Evolutionary conservation across 2,329 filamentous ascomycete genomes (phyloP), one percentile per base, ranked within the genome.

Genomic region (Colletotrichum phormii): DNA sequence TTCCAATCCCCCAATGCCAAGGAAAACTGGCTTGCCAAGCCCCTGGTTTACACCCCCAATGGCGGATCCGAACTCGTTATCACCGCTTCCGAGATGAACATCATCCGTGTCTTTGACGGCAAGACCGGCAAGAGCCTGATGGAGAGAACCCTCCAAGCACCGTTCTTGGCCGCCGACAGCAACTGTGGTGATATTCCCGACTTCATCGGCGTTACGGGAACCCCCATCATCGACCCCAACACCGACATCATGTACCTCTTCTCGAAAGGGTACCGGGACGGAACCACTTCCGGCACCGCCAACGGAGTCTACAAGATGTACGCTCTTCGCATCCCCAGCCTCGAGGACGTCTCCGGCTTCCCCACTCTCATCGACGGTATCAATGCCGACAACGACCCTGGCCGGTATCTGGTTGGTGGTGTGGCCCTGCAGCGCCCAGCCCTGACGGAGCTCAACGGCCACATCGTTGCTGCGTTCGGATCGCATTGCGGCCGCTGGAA

Each of bases 401-500:
- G 80, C 1, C 82, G 83, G 69, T 85, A 84, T 53, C 86, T 87
- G 74, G 77, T 85, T 49, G 85, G 84, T 5, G 86, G 86, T 1
- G 81, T 83, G 5, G 80, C 86, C 31, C 79, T 86, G 59, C 86
- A 88, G 76, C 79, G 84, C 22, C 83, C 84, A 1, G 80, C 82
- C 42, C 73, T 87, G 53, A 66, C 75, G 22, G 71, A 75, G 35
- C 62, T 75, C 55, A 75, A 84, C 37, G 81, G 82, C 29, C 78
- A 82, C 29, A 80, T 87, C 5, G 83, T 86, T 62, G 85, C 82
- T 15, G 85, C 80, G 1, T 87, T 88, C 73, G 86, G 85, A 13
- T 85, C 84, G 8, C 82, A 87, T 67, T 87, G 86, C 70, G 86
- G 86, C 74, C 77, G 82, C 2, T 87, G 83, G 77, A 87, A 87